Evolutionary conservation across 192 early-diverging fungal species (phyloP), one percentile per base, ranked within the genome.

Genomic region (Backusella sp.): DNA sequence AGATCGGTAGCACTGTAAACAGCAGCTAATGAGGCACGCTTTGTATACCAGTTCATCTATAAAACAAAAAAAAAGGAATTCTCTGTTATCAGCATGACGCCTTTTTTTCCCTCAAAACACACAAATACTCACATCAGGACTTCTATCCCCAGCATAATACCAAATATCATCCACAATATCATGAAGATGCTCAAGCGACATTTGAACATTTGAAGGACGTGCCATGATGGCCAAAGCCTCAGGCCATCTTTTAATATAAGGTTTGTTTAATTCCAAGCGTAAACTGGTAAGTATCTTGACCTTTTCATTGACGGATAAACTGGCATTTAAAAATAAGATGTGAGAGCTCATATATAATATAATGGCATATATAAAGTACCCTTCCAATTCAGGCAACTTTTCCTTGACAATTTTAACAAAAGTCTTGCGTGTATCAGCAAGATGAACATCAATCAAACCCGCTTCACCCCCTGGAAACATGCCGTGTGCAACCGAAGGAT

Each of bases 1-100:
- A 98, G 79, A 81, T 98, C 96, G 12, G 97, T 91, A 0, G 95
- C 90, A 11, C 95, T 86, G 69, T 96, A 98, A 11, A 94, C 90
- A 26, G 89, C 92, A 3, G 95, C 94, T 41, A 98, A 86, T 14
- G 89, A 84, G 42, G 90, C 90, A 21, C 97, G 88, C 73, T 94
- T 93, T 59, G 89, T 90, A 79, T 98, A 97, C 93, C 94, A 98
- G 83, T 96, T 93, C 87, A 94, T 88, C 92, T 32, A 32, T 32
- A 32, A 32, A n/a, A n/a, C n/a, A 32, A 30, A 30, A 30, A 30
- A 32, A 32, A 32, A 32, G 32, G 32, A 32, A 32, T 32, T 32
- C 32, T 32, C 32, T 32, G 32, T 32, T 32, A 32, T 32, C 32
- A 32, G 32, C 0, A 32, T 32, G 32, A 32, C 32, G 32, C 32